Evolutionary conservation across 163 green algal genomes (phyloP).

Genomic region (Scenedesmus sp.): DNA sequence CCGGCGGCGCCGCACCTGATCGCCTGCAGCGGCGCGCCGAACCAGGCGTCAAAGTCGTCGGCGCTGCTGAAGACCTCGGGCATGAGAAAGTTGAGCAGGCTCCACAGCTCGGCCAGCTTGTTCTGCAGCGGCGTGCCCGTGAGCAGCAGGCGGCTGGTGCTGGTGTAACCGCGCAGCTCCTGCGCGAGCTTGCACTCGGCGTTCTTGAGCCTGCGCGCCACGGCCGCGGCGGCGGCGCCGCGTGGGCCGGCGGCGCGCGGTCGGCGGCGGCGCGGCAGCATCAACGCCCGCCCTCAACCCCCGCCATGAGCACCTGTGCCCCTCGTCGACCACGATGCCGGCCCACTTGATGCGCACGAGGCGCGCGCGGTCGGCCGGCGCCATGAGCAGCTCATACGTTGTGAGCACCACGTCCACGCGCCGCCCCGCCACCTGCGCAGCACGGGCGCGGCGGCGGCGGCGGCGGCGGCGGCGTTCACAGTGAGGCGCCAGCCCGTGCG

Average conservation of each 20-base stretch:
- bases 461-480: too few species aligned
- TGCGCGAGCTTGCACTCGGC: constrained; percentile 81
- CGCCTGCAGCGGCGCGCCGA: constrained; percentile 55
- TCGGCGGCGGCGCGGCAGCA: too few species aligned
- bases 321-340: constrained; percentile 92
- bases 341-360: constrained; percentile 64
- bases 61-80: constrained; percentile 78
- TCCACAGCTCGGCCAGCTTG: constrained; percentile 90
- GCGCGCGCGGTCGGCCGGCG: constrained; percentile 66
- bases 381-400: constrained; percentile 88
- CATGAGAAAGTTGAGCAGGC: constrained; percentile 94
- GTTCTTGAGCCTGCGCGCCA: constrained; percentile 75
- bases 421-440: constrained; percentile 21
- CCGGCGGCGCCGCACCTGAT: constrained; percentile 29
- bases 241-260: too few species aligned
- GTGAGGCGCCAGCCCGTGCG: too few species aligned
- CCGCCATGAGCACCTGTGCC: constrained; percentile 66
- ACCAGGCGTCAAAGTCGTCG: constrained; percentile 87
- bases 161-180: constrained; percentile 71
- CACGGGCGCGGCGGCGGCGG: too few species aligned
- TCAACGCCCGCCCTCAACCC: too few species aligned
- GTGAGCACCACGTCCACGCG: constrained; percentile 87
- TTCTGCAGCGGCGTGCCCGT: constrained; percentile 97
- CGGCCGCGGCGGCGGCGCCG: too few species aligned
- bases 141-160: constrained; percentile 82